Evolutionary conservation across 2,329 filamentous ascomycete genomes (phyloP).

Genomic region (Hypoxylon sp.): DNA sequence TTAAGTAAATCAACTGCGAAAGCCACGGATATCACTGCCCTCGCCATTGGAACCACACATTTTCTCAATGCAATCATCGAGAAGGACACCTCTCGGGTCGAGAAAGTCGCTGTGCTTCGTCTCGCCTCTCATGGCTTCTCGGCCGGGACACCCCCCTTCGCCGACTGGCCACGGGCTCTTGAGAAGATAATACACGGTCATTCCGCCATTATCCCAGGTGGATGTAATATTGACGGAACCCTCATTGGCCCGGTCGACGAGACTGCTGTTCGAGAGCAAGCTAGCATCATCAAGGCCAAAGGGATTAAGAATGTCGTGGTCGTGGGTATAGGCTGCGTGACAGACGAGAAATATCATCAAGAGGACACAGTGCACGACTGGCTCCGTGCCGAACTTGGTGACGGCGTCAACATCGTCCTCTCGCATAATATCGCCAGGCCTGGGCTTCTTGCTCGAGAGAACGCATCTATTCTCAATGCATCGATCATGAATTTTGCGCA

Average conservation of each 20-base stretch:
- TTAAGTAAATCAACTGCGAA: no score
- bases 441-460: conserved; percentile 72
- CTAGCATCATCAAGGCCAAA: conserved; percentile 55
- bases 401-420: conserved; percentile 61
- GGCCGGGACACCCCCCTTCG: conserved; percentile 63
- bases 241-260: conserved; percentile 61
- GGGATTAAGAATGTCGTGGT: conserved; percentile 63
- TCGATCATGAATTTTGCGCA: conserved; percentile 70
- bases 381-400: conserved; percentile 55
- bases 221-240: conserved; percentile 64
- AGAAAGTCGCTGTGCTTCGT: conserved; percentile 66
- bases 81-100: conserved; percentile 62
- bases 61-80: conserved; percentile 71
- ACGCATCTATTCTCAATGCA: conserved; percentile 74
- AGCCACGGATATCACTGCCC: conserved; percentile 57
- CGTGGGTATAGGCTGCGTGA: conserved; percentile 65
- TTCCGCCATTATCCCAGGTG: conserved; percentile 62
- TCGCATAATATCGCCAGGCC: conserved; percentile 66
- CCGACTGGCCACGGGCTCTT: conserved; percentile 66
- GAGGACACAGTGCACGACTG: conserved; percentile 61
- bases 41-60: conserved; percentile 68
- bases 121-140: conserved; percentile 63
- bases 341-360: conserved; percentile 60
- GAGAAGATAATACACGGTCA: conserved; percentile 61
- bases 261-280: conserved; percentile 56